These are phyloP conservation scores for Paramecium caudatum DNA, from an alignment of 73 alveolate genomes.

Conservation along the genomic window DNA sequence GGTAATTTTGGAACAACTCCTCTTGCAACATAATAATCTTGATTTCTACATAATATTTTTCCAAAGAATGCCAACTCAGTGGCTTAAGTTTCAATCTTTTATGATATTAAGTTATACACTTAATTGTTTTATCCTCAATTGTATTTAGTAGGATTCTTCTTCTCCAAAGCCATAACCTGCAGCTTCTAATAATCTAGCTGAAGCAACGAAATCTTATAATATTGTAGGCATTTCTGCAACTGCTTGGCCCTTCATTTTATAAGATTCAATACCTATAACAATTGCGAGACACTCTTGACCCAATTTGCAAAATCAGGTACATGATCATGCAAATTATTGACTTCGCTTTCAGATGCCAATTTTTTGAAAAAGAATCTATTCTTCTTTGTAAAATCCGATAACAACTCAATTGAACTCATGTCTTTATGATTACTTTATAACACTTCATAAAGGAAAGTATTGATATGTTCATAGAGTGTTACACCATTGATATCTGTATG, in stretches of 20 bases:
- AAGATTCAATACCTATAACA: constrained; percentile 29
- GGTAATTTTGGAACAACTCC: constrained; percentile 89
- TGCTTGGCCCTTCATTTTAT: constrained; percentile 55
- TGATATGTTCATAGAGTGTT: constrained; percentile 54
- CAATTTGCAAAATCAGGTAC: constrained; percentile 75
- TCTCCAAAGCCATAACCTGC: constrained; percentile 94
- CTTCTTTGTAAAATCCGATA: constrained; percentile 74
- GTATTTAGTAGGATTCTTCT: constrained; percentile 85
- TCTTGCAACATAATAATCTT: constrained; percentile 95
- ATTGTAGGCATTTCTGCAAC: constrained; percentile 53
- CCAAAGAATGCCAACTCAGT: constrained; percentile 94
- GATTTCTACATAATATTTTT: constrained; percentile 89
- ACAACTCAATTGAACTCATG: constrained; percentile 47
- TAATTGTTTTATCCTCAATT: constrained; percentile 71
- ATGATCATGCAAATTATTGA: constrained; percentile 62
- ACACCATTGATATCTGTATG: constrained; percentile 65
- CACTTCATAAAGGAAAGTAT: constrained; percentile 3
- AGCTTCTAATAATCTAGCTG: constrained; percentile 82
- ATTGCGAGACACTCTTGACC: constrained; percentile 57
- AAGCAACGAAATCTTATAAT: constrained; percentile 78
- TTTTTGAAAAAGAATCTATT: constrained; percentile 73
- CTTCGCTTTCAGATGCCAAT: constrained; percentile 75
- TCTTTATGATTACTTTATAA: constrained; percentile 54
- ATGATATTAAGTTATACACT: constrained; percentile 63
- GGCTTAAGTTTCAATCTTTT: constrained; percentile 79